Conservation (phyloP, 805 yeast species). For the Ogataea glucozyma region DNA sequence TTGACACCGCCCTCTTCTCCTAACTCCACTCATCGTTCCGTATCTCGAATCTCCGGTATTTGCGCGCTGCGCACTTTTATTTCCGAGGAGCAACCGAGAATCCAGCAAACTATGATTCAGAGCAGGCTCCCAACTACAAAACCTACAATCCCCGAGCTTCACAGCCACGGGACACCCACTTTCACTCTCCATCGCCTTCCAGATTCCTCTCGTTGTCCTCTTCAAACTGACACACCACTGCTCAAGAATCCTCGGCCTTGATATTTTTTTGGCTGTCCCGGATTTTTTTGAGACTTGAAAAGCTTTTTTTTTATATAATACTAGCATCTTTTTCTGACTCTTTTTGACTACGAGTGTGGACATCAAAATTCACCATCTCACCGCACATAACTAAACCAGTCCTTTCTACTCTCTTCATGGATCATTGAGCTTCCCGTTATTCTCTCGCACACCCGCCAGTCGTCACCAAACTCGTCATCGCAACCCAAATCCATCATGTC, state of each 20-base stretch:
- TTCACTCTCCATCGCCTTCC: too few species aligned
- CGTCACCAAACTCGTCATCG: neutral
- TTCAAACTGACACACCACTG: too few species aligned
- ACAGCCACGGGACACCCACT: too few species aligned
- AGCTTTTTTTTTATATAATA: neutral
- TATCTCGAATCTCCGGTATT: constrained; percentile 12
- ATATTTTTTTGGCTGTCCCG: neutral
- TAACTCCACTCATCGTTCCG: neutral
- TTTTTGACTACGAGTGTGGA: neutral
- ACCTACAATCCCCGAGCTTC: too few species aligned
- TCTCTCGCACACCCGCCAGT: too few species aligned
- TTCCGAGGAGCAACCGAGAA: neutral
- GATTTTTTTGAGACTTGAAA: neutral
- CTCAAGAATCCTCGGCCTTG: neutral
- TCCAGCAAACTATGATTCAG: too few species aligned
- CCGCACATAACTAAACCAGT: too few species aligned
- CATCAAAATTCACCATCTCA: too few species aligned
- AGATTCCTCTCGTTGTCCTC: too few species aligned
- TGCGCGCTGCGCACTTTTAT: constrained; percentile 2
- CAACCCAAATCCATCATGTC: constrained; percentile 30
- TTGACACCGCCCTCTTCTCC: neutral
- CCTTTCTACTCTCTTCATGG: too few species aligned
- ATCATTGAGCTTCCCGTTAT: too few species aligned
- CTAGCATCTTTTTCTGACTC: neutral
- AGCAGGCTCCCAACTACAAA: too few species aligned